Conservation (phyloP, 1,139 yeast genomes). For the Candida tetrigidarum region DNA sequence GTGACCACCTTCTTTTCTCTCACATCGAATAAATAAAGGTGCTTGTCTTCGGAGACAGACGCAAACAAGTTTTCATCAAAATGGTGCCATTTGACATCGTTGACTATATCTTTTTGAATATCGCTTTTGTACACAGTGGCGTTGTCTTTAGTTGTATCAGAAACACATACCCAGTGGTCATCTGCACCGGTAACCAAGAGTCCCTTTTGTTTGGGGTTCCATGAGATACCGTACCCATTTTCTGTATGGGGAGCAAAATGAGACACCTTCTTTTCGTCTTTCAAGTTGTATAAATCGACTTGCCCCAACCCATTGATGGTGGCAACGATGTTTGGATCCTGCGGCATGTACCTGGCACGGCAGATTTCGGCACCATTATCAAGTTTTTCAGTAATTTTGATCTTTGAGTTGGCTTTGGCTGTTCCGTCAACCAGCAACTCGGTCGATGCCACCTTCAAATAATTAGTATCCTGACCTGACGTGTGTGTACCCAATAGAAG, state of each 20-base stretch:
- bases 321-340: conserved; percentile 66
- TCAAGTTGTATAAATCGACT: conserved; percentile 65
- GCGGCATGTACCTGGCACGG: conserved; percentile 84
- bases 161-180: conserved; percentile 59
- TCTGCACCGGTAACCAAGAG: conserved; percentile 64
- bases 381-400: conserved; percentile 64
- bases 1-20: conserved; percentile 34
- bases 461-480: conserved; percentile 77
- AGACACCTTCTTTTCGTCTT: conserved; percentile 21
- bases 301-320: conserved; percentile 81
- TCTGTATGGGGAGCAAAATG: conserved; percentile 58
- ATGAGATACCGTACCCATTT: conserved; percentile 75
- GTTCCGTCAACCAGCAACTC: conserved; percentile 56
- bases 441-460: conserved; percentile 74
- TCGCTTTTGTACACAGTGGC: conserved; percentile 13
- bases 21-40: conserved; percentile 46
- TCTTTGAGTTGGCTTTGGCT: conserved; percentile 45
- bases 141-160: conserved; percentile 18
- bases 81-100: conserved; percentile 74
- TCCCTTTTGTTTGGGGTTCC: conserved; percentile 56
- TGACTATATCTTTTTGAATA: conserved; percentile 60
- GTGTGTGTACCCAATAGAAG: conserved; percentile 88
- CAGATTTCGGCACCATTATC: conserved; percentile 66
- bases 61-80: conserved; percentile 58
- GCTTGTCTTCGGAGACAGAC: conserved; percentile 70